Conservation (phyloP, 2,329 filamentous ascomycete species). For the Cryphonectria naterciae region DNA sequence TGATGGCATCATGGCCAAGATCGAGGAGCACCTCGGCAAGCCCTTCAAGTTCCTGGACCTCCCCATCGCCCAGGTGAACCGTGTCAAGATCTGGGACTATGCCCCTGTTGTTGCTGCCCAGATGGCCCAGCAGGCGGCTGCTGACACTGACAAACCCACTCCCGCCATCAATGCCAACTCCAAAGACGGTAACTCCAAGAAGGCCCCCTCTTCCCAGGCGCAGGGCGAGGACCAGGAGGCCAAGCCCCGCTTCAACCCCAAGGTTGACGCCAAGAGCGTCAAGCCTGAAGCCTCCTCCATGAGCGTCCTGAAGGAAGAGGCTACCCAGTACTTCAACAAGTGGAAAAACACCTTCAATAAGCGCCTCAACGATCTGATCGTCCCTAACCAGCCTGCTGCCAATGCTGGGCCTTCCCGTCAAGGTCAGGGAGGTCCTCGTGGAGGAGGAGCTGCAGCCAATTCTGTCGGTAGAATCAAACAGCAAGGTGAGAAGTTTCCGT, state of each 20-base stretch:
- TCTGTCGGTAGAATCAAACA: conserved; percentile 16
- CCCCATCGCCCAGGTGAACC: conserved; percentile 22
- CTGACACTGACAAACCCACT: not conserved
- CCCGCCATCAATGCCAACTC: not conserved
- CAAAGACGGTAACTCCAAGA: conserved; percentile 14
- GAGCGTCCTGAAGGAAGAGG: conserved; percentile 69
- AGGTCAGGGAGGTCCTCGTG: conserved; percentile 34
- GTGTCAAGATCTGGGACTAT: conserved; percentile 28
- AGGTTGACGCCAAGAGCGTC: conserved; percentile 29
- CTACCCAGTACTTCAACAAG: conserved; percentile 73
- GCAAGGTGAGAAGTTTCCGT: conserved; percentile 19
- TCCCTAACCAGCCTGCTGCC: conserved; percentile 46
- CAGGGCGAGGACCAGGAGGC: conserved; percentile 15
- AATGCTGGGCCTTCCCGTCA: conserved; percentile 32
- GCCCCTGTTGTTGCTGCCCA: conserved; percentile 15
- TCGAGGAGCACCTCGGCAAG: conserved; percentile 45
- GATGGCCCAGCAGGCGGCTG: not conserved
- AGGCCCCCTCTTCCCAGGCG: conserved; percentile 13
- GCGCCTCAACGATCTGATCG: conserved; percentile 70
- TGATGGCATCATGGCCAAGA: conserved; percentile 31
- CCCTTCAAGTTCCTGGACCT: conserved; percentile 53
- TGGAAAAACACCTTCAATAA: conserved; percentile 76
- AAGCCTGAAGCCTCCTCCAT: conserved; percentile 40
- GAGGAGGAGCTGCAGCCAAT: conserved; percentile 32
- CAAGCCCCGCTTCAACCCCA: conserved; percentile 18